phyloP scores from a whole-genome alignment of 148 eudicot genomes.

The Rhododendron mucronatum region DNA sequence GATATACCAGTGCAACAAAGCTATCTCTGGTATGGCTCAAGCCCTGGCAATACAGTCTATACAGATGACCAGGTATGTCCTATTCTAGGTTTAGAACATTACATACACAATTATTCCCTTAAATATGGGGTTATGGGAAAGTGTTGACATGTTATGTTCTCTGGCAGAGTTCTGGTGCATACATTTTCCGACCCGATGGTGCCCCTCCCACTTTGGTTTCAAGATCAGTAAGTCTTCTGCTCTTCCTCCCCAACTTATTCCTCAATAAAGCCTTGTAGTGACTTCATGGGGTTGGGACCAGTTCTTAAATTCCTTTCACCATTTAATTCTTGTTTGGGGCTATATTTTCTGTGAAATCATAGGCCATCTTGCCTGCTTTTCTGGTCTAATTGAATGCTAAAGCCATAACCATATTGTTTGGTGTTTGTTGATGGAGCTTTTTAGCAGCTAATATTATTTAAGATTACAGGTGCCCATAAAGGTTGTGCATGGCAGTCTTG shows the following conservation, averaged over 20 bases:
- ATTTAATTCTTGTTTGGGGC: not conserved
- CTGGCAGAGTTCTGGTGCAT: conserved; percentile 77
- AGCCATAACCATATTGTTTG: not conserved
- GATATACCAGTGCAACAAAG: conserved; percentile 61
- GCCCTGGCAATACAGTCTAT: conserved; percentile 19
- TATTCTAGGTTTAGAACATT: not conserved
- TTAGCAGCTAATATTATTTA: not conserved
- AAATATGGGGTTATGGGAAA: not conserved
- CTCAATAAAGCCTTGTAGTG: not conserved
- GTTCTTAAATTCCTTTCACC: not conserved
- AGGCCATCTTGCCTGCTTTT: not conserved
- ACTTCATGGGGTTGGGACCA: not conserved
- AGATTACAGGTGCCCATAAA: conserved; percentile 42
- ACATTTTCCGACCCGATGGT: conserved; percentile 63
- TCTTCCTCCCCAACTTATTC: not conserved
- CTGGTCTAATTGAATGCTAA: not conserved
- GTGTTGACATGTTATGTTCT: conserved; percentile 7
- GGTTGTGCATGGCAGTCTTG: conserved; percentile 67
- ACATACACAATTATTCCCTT: not conserved
- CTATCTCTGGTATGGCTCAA: conserved; percentile 58
- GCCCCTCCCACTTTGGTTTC: conserved; percentile 22
- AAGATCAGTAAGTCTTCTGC: conserved; percentile 41
- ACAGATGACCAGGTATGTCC: conserved; percentile 42
- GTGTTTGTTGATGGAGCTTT: not conserved
- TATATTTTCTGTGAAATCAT: not conserved